Evolutionary conservation across 441 rosid species (phyloP).

Genomic region (Capsella rubella): DNA sequence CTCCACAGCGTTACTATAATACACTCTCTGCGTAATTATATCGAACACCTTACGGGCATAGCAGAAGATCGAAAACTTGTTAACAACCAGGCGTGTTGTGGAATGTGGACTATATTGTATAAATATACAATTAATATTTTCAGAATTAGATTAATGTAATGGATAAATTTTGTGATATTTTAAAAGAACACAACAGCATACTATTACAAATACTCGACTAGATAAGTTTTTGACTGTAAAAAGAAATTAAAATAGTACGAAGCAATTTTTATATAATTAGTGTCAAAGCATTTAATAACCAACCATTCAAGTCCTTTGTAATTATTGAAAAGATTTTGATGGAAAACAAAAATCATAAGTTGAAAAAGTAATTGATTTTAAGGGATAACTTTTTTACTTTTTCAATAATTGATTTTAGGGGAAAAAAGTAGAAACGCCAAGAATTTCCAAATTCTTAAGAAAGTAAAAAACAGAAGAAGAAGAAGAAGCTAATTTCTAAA

Average conservation of each 20-base stretch:
- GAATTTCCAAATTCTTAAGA: too few relatives aligned
- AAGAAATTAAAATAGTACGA: neutral
- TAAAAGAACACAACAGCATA: too few relatives aligned
- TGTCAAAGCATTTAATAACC: neutral
- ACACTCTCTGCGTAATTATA: slow-evolving; percentile 27
- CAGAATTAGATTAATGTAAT: too few relatives aligned
- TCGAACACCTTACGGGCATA: slow-evolving; percentile 39
- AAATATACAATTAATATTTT: neutral
- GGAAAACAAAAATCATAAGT: neutral
- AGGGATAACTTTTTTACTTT: too few relatives aligned
- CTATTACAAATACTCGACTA: neutral
- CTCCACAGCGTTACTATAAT: neutral
- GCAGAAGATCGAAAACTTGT: neutral
- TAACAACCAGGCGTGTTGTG: too few relatives aligned
- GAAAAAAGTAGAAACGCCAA: too few relatives aligned
- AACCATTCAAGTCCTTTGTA: neutral
- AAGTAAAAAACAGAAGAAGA: neutral
- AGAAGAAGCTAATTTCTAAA: neutral
- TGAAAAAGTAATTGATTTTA: too few relatives aligned
- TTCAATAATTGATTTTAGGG: too few relatives aligned
- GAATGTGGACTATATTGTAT: neutral
- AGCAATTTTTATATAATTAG: neutral
- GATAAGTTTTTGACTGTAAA: neutral
- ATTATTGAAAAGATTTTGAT: too few relatives aligned
- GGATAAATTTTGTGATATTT: too few relatives aligned